Percentiles rank a stretch among this genome's conserved stretches.
Evolutionary conservation across 805 yeast genomes (phyloP).

Genomic region (Ogataea neopini): DNA sequence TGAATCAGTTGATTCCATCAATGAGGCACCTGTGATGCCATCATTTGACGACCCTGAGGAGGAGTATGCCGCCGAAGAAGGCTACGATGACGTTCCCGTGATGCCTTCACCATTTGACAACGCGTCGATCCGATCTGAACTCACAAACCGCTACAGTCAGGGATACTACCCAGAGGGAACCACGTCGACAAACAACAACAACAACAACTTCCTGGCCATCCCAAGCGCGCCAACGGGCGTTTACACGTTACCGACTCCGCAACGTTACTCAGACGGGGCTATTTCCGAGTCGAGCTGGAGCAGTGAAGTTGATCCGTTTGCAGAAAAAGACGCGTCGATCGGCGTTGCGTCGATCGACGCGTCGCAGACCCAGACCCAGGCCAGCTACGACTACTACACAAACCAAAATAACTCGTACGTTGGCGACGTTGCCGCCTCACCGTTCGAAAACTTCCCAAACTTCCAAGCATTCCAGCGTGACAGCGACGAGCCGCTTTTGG

Average conservation of each 20-base stretch:
- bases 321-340: conserved; percentile 1
- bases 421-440: conserved; percentile 1
- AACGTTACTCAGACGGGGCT: neutral
- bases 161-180: neutral
- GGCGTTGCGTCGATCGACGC: neutral
- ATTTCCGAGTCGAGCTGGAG: neutral
- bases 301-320: conserved; percentile 5
- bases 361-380: no score
- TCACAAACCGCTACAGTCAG: neutral
- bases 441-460: conserved; percentile 8
- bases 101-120: neutral
- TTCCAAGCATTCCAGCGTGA: conserved; percentile 32
- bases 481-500: conserved; percentile 32
- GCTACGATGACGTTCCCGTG: no score
- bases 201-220: neutral
- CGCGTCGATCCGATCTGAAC: neutral
- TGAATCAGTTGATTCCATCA: neutral
- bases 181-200: neutral
- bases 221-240: neutral
- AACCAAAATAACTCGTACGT: neutral
- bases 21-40: no score
- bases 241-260: neutral
- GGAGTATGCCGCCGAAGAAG: no score
- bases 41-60: no score
- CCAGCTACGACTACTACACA: conserved; percentile 6